Evolutionary conservation across 306 rosid species (phyloP).

Genomic region (Dryas alaskensis): DNA sequence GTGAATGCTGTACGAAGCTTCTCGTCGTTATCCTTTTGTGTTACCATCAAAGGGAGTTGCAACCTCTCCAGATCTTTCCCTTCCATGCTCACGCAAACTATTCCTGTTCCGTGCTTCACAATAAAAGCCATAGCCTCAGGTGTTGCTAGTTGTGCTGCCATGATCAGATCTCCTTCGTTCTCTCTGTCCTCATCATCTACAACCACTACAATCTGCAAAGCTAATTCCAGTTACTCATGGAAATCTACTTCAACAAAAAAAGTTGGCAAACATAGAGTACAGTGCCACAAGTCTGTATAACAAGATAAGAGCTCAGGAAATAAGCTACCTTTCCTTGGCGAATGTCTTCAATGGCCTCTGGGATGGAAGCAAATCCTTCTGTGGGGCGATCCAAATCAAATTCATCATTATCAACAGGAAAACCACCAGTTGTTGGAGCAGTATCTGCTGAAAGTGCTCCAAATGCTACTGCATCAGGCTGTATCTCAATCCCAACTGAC

Average conservation of each 20-base stretch:
- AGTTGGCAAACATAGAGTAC: neutral
- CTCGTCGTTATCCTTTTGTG: slow-evolving; percentile 67
- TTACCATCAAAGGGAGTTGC: slow-evolving; percentile 81
- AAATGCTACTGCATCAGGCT: slow-evolving; percentile 38
- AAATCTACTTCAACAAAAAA: neutral
- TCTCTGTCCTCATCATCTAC: slow-evolving; percentile 92
- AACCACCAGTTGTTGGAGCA: slow-evolving; percentile 29
- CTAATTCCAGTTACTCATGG: slow-evolving; percentile 15
- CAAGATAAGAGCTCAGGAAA: slow-evolving; percentile 16
- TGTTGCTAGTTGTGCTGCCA: slow-evolving; percentile 82
- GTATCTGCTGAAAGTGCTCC: slow-evolving; percentile 37
- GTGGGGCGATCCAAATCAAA: slow-evolving; percentile 69
- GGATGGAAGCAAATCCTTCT: slow-evolving; percentile 68
- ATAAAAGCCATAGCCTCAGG: slow-evolving; percentile 96
- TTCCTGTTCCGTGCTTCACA: slow-evolving; percentile 87
- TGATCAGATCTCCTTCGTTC: slow-evolving; percentile 89
- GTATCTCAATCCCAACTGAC: slow-evolving; percentile 38
- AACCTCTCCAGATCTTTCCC: slow-evolving; percentile 76
- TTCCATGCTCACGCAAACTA: slow-evolving; percentile 80
- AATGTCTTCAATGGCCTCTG: slow-evolving; percentile 84
- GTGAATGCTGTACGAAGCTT: slow-evolving; percentile 77
- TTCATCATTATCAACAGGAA: slow-evolving; percentile 44
- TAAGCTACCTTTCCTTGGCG: slow-evolving; percentile 72
- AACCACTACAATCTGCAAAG: slow-evolving; percentile 70
- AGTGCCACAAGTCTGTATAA: neutral